A percentile compares a stretch with the other conserved stretches of the same genome.
Conservation (phyloP, 345 rosid species). For the Citrus sinensis region DVS_A1.0 CM039162.1:17807001-17807500, state of each 20-base stretch:
- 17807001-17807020: background rate
- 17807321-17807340: background rate
- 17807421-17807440: constrained; percentile 7
- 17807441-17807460: constrained; percentile 14
- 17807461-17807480: constrained; percentile 33
- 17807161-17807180: background rate
- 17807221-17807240: constrained; percentile 36
- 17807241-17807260: constrained; percentile 20
- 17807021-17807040: constrained; percentile 41
- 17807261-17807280: constrained; percentile 11
- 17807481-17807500: constrained; percentile 1
- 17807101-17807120: constrained; percentile 7
- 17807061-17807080: constrained; percentile 36
- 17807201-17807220: constrained; percentile 36
- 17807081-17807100: constrained; percentile 8
- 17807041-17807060: constrained; percentile 18
- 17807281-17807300: background rate
- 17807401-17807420: background rate
- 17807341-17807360: background rate
- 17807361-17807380: background rate
- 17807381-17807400: background rate
- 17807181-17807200: constrained; percentile 28
- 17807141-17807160: background rate
- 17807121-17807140: constrained; percentile 12
- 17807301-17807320: background rate